Evolutionary conservation across 2,329 filamentous ascomycete genomes (phyloP), one percentile per base, ranked within the genome.

Genomic region (Aspergillus cejpii): DNA sequence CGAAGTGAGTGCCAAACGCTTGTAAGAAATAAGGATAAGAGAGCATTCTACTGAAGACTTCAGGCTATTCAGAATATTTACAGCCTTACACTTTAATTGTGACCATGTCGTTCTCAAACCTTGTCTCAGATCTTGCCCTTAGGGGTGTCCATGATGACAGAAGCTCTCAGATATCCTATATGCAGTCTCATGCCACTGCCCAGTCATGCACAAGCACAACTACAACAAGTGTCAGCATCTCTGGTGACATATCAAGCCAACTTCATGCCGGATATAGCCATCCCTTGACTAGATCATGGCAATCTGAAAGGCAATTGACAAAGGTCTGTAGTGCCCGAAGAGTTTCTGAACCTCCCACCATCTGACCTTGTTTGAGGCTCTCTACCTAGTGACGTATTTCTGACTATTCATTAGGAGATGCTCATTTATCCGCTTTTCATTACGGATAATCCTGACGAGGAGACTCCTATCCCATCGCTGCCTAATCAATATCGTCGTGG

Each of bases 381-480:
- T 31, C 14, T 28, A 14, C 27, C 34, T 17, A 6, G 8, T 37
- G 20, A 37, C 40, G 10, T 21, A 26, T 38, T n/a, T n/a, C 15
- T 42, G 23, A 48, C 21, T 38, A 39, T 48, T 33, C 34, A 17
- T 6, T 45, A 95, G 88, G 92, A 90, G 28, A 97, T 97, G 92
- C 84, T 98, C 60, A 96, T 98, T 61, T 97, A 94, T 71, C 92
- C 92, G 10, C 78, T 98, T 55, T 98, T 98, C 74, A 81, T 98
- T 54, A 94, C 92, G 60, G 92, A 98, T 69, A 81, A 87, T 62
- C 86, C 91, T 27, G 87, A 97, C 61, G 91, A 97, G 72, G 87
- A 96, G 72, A 85, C 84, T 11, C 76, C 85, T 12, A 94, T 98
- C 45, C 84, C 90, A 40, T 95, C 90, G 15, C 79, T 98, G 3